A percentile compares a stretch with the other conserved stretches of the same genome.
These are phyloP conservation scores for Lentinula boryana DNA, from an alignment of 768 basidiomycete species.

Conservation along the genomic window DNA sequence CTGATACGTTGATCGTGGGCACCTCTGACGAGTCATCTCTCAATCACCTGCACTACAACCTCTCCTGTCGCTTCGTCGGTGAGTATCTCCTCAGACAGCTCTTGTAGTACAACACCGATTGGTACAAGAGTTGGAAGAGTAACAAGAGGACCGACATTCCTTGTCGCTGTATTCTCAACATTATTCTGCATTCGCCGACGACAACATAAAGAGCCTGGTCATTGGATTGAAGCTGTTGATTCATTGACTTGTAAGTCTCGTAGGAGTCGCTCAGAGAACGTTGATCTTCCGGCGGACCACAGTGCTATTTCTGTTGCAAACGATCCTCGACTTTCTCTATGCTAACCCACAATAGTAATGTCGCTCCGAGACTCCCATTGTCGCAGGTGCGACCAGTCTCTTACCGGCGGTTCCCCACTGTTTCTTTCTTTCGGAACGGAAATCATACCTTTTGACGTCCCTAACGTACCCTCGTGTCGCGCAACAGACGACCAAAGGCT, in stretches of 20 bases:
- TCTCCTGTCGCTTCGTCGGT: slow-evolving; percentile 16
- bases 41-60: slow-evolving; percentile 48
- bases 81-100: no score
- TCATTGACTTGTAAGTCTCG: slow-evolving; percentile 19
- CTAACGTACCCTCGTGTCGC: no score
- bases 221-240: slow-evolving; percentile 7
- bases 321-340: not conserved
- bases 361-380: not conserved
- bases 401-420: not conserved
- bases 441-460: not conserved
- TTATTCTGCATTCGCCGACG: slow-evolving; percentile 41
- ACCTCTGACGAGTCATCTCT: slow-evolving; percentile 41
- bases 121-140: slow-evolving; percentile 43
- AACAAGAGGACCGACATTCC: slow-evolving; percentile 47
- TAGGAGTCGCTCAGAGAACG: slow-evolving; percentile 11
- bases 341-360: not conserved
- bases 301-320: not conserved
- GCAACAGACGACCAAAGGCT: not conserved
- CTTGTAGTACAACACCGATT: not conserved
- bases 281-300: slow-evolving; percentile 24
- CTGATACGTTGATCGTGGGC: slow-evolving; percentile 44
- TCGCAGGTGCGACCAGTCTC: not conserved
- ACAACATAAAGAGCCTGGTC: slow-evolving; percentile 20
- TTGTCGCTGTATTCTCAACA: slow-evolving; percentile 44
- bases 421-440: not conserved